phyloP scores from a whole-genome alignment of 2,329 filamentous ascomycete species.

The Talaromyces rugulosus region DNA sequence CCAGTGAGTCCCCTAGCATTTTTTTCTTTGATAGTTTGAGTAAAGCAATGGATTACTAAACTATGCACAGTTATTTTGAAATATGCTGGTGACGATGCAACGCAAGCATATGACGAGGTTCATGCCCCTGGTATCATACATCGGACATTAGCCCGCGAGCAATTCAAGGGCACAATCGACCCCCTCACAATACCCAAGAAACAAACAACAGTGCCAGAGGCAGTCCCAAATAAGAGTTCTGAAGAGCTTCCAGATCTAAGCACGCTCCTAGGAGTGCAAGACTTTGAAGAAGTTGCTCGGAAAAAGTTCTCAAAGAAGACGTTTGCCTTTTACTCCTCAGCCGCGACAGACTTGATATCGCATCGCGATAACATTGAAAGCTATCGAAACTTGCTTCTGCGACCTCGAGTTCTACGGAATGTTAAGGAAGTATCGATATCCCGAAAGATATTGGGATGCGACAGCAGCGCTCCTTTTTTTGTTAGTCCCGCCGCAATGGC shows the following conservation, averaged over 20 bases:
- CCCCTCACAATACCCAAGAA: conserved; percentile 1
- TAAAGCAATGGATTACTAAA: neutral
- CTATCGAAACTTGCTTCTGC: conserved; percentile 22
- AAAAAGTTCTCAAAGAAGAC: conserved; percentile 6
- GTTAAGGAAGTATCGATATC: conserved; percentile 21
- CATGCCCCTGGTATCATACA: conserved; percentile 8
- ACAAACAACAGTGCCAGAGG: neutral
- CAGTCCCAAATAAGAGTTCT: neutral
- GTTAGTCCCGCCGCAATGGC: conserved; percentile 48
- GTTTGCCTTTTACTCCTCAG: conserved; percentile 9
- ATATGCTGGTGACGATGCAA: conserved; percentile 7
- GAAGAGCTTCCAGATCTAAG: conserved; percentile 1
- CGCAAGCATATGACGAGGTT: conserved; percentile 5
- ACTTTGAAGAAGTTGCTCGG: conserved; percentile 5
- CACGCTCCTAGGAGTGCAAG: neutral
- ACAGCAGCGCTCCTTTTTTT: conserved; percentile 7
- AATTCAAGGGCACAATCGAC: conserved; percentile 4
- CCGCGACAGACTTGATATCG: conserved; percentile 9
- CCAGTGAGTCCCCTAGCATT: neutral
- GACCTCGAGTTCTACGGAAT: conserved; percentile 43
- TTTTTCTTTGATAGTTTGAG: neutral
- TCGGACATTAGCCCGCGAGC: neutral
- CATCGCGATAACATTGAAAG: conserved; percentile 3
- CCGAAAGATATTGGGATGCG: conserved; percentile 1
- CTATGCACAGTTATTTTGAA: conserved; percentile 1